Conservation (phyloP, 179 eudicot genomes). For the Patellifolia procumbens region DNA sequence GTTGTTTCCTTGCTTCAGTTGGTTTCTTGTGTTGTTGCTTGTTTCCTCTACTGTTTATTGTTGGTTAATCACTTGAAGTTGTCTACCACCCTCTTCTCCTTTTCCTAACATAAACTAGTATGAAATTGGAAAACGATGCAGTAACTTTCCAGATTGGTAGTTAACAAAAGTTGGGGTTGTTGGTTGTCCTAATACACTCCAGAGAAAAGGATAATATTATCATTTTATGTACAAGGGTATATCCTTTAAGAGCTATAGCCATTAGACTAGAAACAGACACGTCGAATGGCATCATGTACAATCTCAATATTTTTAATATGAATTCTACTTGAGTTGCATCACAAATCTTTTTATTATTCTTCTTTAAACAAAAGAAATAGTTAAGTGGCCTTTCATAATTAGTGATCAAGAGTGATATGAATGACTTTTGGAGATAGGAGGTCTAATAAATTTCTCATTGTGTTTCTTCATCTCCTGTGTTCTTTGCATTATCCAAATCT, state of each 20-base stretch:
- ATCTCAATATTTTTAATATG: not conserved
- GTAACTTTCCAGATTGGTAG: not conserved
- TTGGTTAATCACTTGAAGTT: too few relatives aligned
- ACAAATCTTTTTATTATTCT: not conserved
- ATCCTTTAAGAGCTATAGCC: slow-evolving; percentile 16
- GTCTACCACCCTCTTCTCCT: too few relatives aligned
- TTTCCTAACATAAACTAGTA: too few relatives aligned
- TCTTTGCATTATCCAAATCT: not conserved
- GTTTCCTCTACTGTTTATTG: too few relatives aligned
- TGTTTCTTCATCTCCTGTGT: not conserved
- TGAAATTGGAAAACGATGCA: slow-evolving; percentile 7
- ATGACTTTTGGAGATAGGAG: not conserved
- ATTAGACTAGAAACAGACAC: slow-evolving; percentile 14
- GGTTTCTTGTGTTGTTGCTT: too few relatives aligned
- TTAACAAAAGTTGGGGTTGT: slow-evolving; percentile 3
- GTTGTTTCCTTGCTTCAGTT: too few relatives aligned
- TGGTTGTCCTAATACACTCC: not conserved
- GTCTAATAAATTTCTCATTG: not conserved
- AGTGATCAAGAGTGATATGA: not conserved
- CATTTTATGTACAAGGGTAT: slow-evolving; percentile 15
- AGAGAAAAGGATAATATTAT: not conserved
- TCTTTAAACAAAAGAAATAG: slow-evolving; percentile 5
- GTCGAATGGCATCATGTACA: slow-evolving; percentile 4
- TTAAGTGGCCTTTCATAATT: slow-evolving; percentile 19
- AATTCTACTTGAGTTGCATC: not conserved